Base-by-base conservation (phyloP, 192 early-diverging fungal species). In the Mortierella antarctica region DNA sequence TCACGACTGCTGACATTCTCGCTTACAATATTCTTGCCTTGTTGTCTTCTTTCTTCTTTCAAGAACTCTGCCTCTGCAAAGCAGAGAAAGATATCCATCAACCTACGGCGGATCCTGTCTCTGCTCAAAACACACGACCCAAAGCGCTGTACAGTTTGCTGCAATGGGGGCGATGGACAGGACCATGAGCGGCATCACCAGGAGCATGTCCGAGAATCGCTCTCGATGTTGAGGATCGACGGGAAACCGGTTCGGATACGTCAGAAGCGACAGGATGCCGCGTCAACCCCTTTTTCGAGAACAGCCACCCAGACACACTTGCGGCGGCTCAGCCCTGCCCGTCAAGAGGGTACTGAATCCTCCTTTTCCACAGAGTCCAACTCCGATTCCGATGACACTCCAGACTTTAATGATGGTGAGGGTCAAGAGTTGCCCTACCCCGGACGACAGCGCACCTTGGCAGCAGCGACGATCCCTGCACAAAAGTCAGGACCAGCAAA, bases 41-140 rank as follows among this genome's bases (percentile, higher is more conserved):
- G 3, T 39, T 39, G 23, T 4, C 41, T 58, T 59, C 0, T 58
- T 51, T 51, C n/a, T 51, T 51, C n/a, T 2, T 51, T 51, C 50
- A 15, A 12, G 12, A 51, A 18, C 55, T 18, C 4, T 59, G 17
- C 17, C 11, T 23, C 15, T 10, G 8, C 31, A 31, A 47, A n/a
- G 14, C 75, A 71, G 50, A 70, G 71, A 39, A 79, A 66, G 39
- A 56, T 79, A n/a, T 48, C 68, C 20, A 61, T 79, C 46, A 57
- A 79, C 21, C 11, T 71, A 1, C 63, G 65, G 41, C 62, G 75
- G 45, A 71, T 79, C 52, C 23, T 79, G 6, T 70, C 75, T 8
- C 55, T 79, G 53, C 75, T 65, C 42, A 79, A 79, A 51, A 55
- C 56, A 1, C 75, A 79, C 42, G 64, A 79, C 41, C 68, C 75